Evolutionary conservation across 2,329 filamentous ascomycete genomes (phyloP).

Genomic region (Fusarium nematophilum): DNA sequence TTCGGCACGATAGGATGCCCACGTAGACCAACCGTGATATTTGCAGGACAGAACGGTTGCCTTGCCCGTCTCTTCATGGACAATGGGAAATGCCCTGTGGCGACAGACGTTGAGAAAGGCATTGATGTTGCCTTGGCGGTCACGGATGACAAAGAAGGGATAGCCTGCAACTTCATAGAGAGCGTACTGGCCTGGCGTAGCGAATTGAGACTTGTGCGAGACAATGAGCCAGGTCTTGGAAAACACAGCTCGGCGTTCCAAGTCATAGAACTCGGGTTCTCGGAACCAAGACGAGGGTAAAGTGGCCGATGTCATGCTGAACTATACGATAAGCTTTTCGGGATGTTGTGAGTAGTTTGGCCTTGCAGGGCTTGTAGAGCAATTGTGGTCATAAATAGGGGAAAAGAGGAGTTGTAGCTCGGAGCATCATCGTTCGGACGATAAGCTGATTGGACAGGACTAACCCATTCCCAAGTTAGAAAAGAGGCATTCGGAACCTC

Average conservation of each 20-base stretch:
- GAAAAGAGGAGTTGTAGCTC: too few relatives aligned
- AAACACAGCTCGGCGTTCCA: slow-evolving; percentile 4
- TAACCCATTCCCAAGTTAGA: too few relatives aligned
- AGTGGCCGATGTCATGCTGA: too few relatives aligned
- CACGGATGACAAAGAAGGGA: not conserved
- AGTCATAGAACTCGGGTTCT: not conserved
- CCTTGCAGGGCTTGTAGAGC: too few relatives aligned
- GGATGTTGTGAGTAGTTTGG: too few relatives aligned
- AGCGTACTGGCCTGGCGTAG: not conserved
- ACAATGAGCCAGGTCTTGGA: not conserved
- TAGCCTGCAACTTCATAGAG: not conserved
- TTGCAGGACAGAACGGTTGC: slow-evolving; percentile 1
- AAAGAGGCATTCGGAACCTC: too few relatives aligned
- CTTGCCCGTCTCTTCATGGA: too few relatives aligned
- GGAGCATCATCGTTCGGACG: too few relatives aligned
- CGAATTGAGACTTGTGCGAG: not conserved
- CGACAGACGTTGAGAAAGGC: slow-evolving; percentile 9
- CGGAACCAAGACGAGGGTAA: slow-evolving; percentile 1
- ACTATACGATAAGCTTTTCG: too few relatives aligned
- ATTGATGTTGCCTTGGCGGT: slow-evolving; percentile 5
- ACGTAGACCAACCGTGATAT: slow-evolving; percentile 52
- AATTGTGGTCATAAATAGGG: too few relatives aligned
- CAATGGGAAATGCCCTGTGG: slow-evolving; percentile 4
- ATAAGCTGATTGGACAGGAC: too few relatives aligned
- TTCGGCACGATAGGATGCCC: too few relatives aligned